Conservation (phyloP, 352 stramenopile species). For the Nothophytophthora sp. region DNA sequence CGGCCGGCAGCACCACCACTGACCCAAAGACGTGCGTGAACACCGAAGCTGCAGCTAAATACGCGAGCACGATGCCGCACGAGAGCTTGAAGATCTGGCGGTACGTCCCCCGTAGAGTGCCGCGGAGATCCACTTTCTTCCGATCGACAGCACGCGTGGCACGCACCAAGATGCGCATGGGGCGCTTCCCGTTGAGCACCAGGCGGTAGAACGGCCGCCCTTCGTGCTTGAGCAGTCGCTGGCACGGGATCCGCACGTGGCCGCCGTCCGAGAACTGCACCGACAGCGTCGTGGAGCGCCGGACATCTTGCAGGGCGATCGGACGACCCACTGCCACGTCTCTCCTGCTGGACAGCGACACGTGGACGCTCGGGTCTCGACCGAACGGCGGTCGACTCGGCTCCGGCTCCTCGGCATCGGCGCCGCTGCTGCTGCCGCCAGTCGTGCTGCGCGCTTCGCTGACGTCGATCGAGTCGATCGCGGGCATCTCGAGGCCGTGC, state of each 20-base stretch:
- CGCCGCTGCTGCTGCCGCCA: not conserved
- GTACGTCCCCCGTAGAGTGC: slow-evolving; percentile 60
- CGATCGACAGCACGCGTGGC: slow-evolving; percentile 19
- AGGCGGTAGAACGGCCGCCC: slow-evolving; percentile 55
- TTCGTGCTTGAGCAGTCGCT: slow-evolving; percentile 43
- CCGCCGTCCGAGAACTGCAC: slow-evolving; percentile 66
- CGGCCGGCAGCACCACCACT: slow-evolving; percentile 49
- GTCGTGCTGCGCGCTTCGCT: slow-evolving; percentile 10
- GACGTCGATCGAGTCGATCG: slow-evolving; percentile 56
- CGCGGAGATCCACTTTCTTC: slow-evolving; percentile 36
- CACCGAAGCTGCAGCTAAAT: slow-evolving; percentile 44
- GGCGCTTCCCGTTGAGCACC: slow-evolving; percentile 51
- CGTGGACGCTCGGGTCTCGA: slow-evolving; percentile 2
- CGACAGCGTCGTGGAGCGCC: slow-evolving; percentile 45
- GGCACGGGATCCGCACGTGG: slow-evolving; percentile 43
- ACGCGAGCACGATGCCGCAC: slow-evolving; percentile 55
- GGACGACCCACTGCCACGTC: slow-evolving; percentile 38
- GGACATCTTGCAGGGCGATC: slow-evolving; percentile 44
- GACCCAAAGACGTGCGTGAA: slow-evolving; percentile 54
- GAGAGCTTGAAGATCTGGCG: slow-evolving; percentile 68
- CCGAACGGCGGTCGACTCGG: slow-evolving; percentile 2
- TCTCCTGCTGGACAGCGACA: slow-evolving; percentile 21
- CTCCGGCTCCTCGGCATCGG: slow-evolving; percentile 11
- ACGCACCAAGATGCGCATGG: slow-evolving; percentile 55
- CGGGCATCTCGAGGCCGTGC: slow-evolving; percentile 55